A percentile compares a stretch with the other conserved stretches of the same genome.
Conservation (phyloP, 352 stramenopile genomes). For the Halophytophthora batemanensis region DNA sequence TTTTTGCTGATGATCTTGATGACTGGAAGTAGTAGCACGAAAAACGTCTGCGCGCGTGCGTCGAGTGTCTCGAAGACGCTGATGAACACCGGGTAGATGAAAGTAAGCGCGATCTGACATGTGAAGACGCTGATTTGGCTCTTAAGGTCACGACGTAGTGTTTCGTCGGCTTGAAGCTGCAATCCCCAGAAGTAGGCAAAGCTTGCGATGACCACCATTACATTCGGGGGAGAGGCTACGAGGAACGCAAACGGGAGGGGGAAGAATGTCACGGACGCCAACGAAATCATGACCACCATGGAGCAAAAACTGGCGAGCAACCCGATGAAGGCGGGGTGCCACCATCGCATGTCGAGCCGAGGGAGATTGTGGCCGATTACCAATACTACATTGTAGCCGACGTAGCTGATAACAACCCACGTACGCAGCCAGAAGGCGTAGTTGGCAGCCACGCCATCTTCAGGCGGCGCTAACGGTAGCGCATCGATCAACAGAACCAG, state of each 20-base stretch:
- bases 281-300: constrained; percentile 9
- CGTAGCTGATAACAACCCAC: constrained; percentile 9
- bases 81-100: constrained; percentile 23
- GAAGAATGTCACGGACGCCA: constrained; percentile 17
- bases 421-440: constrained; percentile 26
- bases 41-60: constrained; percentile 4
- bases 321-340: constrained; percentile 6
- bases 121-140: constrained; percentile 7
- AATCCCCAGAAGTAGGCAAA: constrained; percentile 4
- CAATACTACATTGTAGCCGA: constrained; percentile 6
- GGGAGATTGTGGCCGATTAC: constrained; percentile 15
- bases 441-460: constrained; percentile 30
- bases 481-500: constrained; percentile 30
- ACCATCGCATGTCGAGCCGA: constrained; percentile 5
- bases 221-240: constrained; percentile 4
- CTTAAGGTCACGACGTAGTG: constrained; percentile 1
- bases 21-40: constrained; percentile 12
- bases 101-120: constrained; percentile 11
- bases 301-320: constrained; percentile 9
- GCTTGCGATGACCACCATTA: neutral
- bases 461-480: constrained; percentile 14
- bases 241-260: constrained; percentile 31
- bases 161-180: neutral
- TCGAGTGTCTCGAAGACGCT: constrained; percentile 6
- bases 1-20: constrained; percentile 27